Conservation (phyloP, 2,329 filamentous ascomycete genomes). For the Fusarium succisae region DNA sequence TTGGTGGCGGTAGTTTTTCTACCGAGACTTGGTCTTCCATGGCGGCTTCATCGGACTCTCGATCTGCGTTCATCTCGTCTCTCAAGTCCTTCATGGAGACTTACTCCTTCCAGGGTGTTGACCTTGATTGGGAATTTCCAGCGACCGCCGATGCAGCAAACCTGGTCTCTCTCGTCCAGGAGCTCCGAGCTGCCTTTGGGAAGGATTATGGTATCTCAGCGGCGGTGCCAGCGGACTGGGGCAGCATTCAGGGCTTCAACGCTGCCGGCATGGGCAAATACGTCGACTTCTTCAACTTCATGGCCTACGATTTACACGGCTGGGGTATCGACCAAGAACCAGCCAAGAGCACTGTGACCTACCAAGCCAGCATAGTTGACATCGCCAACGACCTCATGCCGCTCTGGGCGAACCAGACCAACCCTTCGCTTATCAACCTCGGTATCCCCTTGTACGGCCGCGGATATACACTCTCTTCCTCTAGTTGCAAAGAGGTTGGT, state of each 20-base stretch:
- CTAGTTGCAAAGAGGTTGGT: neutral
- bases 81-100: neutral
- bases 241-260: neutral
- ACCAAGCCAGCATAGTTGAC: neutral
- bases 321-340: neutral
- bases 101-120: neutral
- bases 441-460: neutral
- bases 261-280: neutral
- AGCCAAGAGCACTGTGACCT: neutral
- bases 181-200: neutral
- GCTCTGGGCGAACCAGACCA: neutral
- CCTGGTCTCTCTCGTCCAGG: neutral
- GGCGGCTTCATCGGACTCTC: neutral
- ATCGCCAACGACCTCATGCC: neutral
- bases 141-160: neutral
- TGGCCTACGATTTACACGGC: neutral
- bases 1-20: neutral
- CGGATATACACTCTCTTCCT: neutral
- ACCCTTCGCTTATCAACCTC: neutral
- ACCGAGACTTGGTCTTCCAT: neutral
- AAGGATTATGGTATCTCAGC: neutral
- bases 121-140: neutral
- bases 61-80: neutral
- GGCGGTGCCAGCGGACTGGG: neutral
- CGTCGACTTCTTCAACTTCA: neutral